A percentile compares a stretch with the other conserved stretches of the same genome.
phyloP scores from a whole-genome alignment of 2,329 filamentous ascomycete species.

The Zelopaecilomyces penicillatus region DNA sequence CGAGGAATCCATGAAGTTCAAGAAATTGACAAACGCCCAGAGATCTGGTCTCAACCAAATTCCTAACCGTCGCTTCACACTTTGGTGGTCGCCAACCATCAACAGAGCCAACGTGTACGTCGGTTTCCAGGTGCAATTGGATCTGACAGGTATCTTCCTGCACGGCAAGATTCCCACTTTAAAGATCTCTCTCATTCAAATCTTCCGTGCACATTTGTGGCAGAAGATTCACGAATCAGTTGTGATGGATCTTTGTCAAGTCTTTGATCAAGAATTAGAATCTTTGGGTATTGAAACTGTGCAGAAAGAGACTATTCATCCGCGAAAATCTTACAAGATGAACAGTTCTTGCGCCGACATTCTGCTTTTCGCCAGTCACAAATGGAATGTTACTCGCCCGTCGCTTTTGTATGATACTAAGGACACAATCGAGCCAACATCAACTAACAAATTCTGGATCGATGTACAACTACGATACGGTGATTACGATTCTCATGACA shows the following conservation, averaged over 20 bases:
- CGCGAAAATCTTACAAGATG: conserved; percentile 99
- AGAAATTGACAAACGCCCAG: conserved; percentile 96
- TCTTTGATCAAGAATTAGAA: conserved; percentile 95
- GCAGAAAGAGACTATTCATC: conserved; percentile 98
- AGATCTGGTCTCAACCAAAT: conserved; percentile 96
- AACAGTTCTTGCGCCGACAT: conserved; percentile 99
- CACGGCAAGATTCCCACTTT: conserved; percentile 98
- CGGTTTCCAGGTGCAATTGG: conserved; percentile 97
- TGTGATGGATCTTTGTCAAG: conserved; percentile 97
- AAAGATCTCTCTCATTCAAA: conserved; percentile 97
- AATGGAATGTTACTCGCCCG: conserved; percentile 95
- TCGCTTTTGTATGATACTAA: conserved; percentile 94
- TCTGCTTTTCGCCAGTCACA: conserved; percentile 91
- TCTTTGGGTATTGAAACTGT: conserved; percentile 94
- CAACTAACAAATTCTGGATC: conserved; percentile 98
- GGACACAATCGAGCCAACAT: conserved; percentile 85
- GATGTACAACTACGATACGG: conserved; percentile 95
- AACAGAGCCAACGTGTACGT: conserved; percentile 97
- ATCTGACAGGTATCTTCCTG: conserved; percentile 96
- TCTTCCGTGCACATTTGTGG: conserved; percentile 99
- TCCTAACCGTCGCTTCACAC: conserved; percentile 92
- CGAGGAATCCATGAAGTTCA: conserved; percentile 81
- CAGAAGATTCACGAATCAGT: conserved; percentile 99
- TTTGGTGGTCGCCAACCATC: conserved; percentile 95
- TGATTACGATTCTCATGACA: conserved; percentile 98